Conservation (phyloP, 2,329 filamentous ascomycete species). For the Cladosporium sp. region DNA sequence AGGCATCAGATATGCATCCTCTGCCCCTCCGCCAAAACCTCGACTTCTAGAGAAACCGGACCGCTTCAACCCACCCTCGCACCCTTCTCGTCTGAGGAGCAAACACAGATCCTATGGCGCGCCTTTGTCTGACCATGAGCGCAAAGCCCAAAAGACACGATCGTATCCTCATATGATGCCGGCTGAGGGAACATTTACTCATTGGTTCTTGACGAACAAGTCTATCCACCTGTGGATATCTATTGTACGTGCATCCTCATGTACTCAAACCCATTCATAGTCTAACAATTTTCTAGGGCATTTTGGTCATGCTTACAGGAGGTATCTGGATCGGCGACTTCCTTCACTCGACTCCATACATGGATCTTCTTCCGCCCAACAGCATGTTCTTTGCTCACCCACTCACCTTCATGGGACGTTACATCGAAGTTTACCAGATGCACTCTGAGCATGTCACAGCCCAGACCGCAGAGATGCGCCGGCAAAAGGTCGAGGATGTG, state of each 20-base stretch:
- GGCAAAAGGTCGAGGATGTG: slow-evolving; percentile 77
- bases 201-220: slow-evolving; percentile 80
- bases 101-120: slow-evolving; percentile 72
- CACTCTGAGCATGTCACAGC: slow-evolving; percentile 71
- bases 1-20: slow-evolving; percentile 34
- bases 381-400: slow-evolving; percentile 71
- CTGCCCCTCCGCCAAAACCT: slow-evolving; percentile 52
- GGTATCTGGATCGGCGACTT: slow-evolving; percentile 79
- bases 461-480: slow-evolving; percentile 69
- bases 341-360: slow-evolving; percentile 73
- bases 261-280: not conserved
- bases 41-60: slow-evolving; percentile 81
- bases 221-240: slow-evolving; percentile 79
- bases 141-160: slow-evolving; percentile 63
- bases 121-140: slow-evolving; percentile 64
- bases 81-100: slow-evolving; percentile 68
- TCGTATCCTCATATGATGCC: slow-evolving; percentile 90
- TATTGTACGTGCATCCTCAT: slow-evolving; percentile 58
- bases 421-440: slow-evolving; percentile 71
- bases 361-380: slow-evolving; percentile 71
- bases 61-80: slow-evolving; percentile 89
- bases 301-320: slow-evolving; percentile 67
- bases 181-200: slow-evolving; percentile 74
- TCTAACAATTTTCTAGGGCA: slow-evolving; percentile 50
- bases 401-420: slow-evolving; percentile 63